Evolutionary conservation across 257 asterid species (phyloP).

Genomic region (Solanum sejunctum): DNA sequence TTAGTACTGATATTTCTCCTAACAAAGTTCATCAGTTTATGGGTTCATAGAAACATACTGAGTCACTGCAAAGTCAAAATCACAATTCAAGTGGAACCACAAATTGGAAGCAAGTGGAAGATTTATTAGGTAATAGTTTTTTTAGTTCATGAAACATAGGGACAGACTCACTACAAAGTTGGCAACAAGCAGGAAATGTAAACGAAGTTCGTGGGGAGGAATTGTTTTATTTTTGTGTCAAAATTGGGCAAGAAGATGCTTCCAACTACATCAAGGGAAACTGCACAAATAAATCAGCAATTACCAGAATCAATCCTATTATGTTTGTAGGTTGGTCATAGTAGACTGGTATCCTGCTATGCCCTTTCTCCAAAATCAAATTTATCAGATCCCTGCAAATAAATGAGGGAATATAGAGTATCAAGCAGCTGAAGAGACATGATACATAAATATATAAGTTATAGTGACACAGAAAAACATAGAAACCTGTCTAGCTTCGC

Average conservation of each 20-base stretch:
- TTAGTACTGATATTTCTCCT: neutral
- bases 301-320: slow-evolving; percentile 42
- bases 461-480: neutral
- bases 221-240: neutral
- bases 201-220: neutral
- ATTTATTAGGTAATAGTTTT: neutral
- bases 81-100: neutral
- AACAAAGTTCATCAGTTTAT: neutral
- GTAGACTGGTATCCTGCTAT: slow-evolving; percentile 49
- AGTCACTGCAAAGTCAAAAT: neutral
- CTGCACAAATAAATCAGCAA: neutral
- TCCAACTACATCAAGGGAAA: neutral
- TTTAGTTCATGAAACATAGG: neutral
- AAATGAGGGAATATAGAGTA: neutral
- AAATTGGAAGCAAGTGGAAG: neutral
- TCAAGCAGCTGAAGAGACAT: slow-evolving; percentile 7
- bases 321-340: slow-evolving; percentile 38
- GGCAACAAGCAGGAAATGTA: neutral
- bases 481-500: slow-evolving; percentile 74
- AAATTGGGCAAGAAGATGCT: neutral
- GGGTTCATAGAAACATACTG: neutral
- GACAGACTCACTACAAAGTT: neutral
- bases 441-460: neutral
- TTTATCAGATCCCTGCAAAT: slow-evolving; percentile 46
- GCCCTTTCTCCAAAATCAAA: slow-evolving; percentile 36